A percentile compares a stretch with the other conserved stretches of the same genome.
These are phyloP conservation scores for Sorghum bicolor DNA, from an alignment of 176 grass and related monocot species.

Conservation along the genomic window DNA sequence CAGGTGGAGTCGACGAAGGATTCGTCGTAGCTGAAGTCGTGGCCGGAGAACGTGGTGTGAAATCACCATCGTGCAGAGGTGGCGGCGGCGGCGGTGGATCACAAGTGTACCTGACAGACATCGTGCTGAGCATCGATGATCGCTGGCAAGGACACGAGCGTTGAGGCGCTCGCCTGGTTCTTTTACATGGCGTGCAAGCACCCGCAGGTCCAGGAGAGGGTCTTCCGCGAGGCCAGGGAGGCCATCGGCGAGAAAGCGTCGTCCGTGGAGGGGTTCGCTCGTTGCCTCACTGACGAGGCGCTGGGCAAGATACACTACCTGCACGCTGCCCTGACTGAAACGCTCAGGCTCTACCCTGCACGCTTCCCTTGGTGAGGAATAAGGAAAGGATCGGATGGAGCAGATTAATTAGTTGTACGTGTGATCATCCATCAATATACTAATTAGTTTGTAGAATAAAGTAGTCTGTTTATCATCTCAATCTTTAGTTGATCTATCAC, in stretches of 20 bases:
- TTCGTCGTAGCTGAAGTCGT: no score
- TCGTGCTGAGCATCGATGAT: slow-evolving; percentile 48
- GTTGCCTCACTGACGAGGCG: slow-evolving; percentile 45
- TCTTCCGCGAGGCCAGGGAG: slow-evolving; percentile 32
- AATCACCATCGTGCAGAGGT: no score
- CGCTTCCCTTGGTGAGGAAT: slow-evolving; percentile 39
- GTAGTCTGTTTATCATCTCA: no score
- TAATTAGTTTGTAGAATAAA: no score
- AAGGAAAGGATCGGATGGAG: neutral
- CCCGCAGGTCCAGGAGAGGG: slow-evolving; percentile 45
- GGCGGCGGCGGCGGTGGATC: no score
- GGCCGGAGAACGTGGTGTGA: no score
- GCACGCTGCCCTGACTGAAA: slow-evolving; percentile 54
- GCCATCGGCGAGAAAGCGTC: neutral
- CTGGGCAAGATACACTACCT: slow-evolving; percentile 65
- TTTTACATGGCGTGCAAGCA: slow-evolving; percentile 67
- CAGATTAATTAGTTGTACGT: no score
- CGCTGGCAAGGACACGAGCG: slow-evolving; percentile 60
- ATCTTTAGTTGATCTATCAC: no score
- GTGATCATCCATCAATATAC: neutral
- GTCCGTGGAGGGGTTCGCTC: slow-evolving; percentile 40
- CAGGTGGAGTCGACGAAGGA: no score
- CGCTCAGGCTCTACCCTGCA: slow-evolving; percentile 59
- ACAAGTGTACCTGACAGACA: no score
- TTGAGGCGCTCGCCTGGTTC: slow-evolving; percentile 51